Base-by-base conservation (phyloP, 108 stramenopile genomes). In the Fragilariopsis cylindrus region DNA sequence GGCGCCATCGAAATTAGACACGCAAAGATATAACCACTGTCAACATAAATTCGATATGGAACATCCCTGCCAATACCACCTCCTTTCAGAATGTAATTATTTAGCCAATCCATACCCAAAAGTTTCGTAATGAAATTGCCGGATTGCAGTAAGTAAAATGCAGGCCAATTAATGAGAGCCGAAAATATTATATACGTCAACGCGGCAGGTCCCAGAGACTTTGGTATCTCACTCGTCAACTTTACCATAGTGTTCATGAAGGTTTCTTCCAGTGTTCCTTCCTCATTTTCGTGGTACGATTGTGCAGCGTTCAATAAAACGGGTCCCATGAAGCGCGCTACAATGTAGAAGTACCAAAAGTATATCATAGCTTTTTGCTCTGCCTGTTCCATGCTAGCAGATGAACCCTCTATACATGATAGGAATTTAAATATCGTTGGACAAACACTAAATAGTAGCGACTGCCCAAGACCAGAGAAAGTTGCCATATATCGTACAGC, bases 41-140 rank as follows among this genome's bases (percentile, higher is more conserved):
- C 95, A 48, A 96, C 86, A 75, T 90, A 96, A 8, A 96, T 77
- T 7, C 95, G 75, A 67, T 91, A 96, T 5, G 92, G 92, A 52
- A 88, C 79, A 7, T 88, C 88, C 9, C 85, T 80, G 53, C 94
- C 94, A 7, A 91, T 88, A 41, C 91, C 78, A n/a, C 81, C 85
- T 50, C 78, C 78, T 45, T 65, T 50, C 64, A 78, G 55, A 9
- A 76, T 3, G 7, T 85, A 76, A 13, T 65, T 16, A 30, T 63
- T 63, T 48, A 83, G 80, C 57, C 88, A 89, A 9, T 74, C 72
- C 73, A 77, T 66, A n/a, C 74, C 56, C 2, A 80, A 12, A 3
- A 63, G 72, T 7, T 42, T 40, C 49, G 88, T 90, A 18, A 83
- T 18, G 64, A 89, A 91, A 8, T 88, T 84, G 70, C 85, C 88